Percentiles rank a stretch among this genome's conserved stretches.
Conservation (phyloP, 108 stramenopile genomes). For the Skeletonema potamos region DNA sequence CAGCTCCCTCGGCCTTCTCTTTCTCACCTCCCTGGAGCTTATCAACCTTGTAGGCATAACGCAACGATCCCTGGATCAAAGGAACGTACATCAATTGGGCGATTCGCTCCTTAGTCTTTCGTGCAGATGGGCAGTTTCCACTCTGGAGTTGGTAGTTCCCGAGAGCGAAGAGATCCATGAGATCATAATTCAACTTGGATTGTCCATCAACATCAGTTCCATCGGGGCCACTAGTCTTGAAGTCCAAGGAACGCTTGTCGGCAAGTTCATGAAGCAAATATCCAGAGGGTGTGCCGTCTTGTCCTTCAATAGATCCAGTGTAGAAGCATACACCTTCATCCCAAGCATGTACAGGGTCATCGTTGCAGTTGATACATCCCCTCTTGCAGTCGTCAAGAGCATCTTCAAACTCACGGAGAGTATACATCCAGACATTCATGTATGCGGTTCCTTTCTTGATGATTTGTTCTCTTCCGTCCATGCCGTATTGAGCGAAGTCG, state of each 20-base stretch:
- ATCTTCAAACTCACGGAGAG: constrained; percentile 69
- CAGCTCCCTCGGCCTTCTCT: constrained; percentile 66
- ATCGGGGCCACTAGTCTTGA: constrained; percentile 60
- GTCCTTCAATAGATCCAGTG: constrained; percentile 52
- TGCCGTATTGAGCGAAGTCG: constrained; percentile 41
- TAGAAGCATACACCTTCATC: constrained; percentile 72
- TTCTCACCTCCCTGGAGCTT: constrained; percentile 52
- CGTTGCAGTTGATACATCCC: constrained; percentile 59
- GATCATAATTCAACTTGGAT: constrained; percentile 53
- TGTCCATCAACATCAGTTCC: constrained; percentile 46
- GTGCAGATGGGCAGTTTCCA: constrained; percentile 55
- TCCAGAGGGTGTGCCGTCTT: constrained; percentile 54
- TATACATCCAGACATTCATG: constrained; percentile 77
- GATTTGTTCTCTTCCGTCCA: constrained; percentile 47
- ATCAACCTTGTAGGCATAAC: constrained; percentile 61
- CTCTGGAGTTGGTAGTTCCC: constrained; percentile 48
- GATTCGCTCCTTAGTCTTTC: constrained; percentile 48
- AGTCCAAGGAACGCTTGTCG: constrained; percentile 62
- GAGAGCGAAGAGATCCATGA: constrained; percentile 53
- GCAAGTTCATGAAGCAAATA: constrained; percentile 59
- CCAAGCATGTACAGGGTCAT: constrained; percentile 67
- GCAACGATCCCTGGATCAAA: constrained; percentile 70
- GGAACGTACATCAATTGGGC: constrained; percentile 68
- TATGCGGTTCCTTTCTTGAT: constrained; percentile 71
- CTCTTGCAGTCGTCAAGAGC: constrained; percentile 70